These are phyloP conservation scores for Rhizopus arrhizus DNA, from an alignment of 371 early-diverging fungal genomes.

Conservation along the genomic window DNA sequence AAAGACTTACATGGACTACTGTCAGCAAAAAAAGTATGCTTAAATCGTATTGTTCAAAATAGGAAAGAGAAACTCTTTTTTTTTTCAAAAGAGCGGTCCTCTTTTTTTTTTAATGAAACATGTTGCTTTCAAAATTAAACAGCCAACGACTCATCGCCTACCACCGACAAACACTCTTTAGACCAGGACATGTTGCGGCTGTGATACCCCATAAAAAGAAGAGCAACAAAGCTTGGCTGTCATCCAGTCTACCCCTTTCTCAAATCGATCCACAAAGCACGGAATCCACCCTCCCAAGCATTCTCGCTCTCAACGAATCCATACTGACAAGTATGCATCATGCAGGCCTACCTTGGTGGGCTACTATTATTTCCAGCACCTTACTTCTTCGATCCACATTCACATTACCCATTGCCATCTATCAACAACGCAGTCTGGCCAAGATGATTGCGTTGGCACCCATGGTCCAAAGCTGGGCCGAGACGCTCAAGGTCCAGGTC, in stretches of 20 bases:
- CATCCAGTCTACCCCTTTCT: background rate
- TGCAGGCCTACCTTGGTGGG: constrained; percentile 72
- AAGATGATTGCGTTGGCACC: constrained; percentile 64
- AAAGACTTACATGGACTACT: too few species aligned
- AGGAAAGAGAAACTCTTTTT: too few species aligned
- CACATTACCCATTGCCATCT: constrained; percentile 78
- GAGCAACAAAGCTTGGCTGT: background rate
- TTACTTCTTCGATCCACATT: constrained; percentile 58
- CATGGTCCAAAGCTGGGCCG: constrained; percentile 66
- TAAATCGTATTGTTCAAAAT: too few species aligned
- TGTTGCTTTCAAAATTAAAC: too few species aligned
- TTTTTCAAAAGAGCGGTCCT: too few species aligned
- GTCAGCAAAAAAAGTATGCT: too few species aligned
- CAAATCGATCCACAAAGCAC: background rate
- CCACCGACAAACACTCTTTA: too few species aligned
- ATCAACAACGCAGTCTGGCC: constrained; percentile 65
- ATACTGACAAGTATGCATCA: constrained; percentile 47
- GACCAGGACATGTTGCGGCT: too few species aligned
- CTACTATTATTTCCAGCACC: constrained; percentile 64
- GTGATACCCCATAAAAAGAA: background rate
- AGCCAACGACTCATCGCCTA: too few species aligned
- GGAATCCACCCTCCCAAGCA: constrained; percentile 22
- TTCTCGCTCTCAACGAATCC: constrained; percentile 51
- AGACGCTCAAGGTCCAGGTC: constrained; percentile 58
- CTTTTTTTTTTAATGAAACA: too few species aligned